Percentiles rank a stretch among this genome's conserved stretches.
Evolutionary conservation across 192 early-diverging fungal genomes (phyloP).

Genomic region (Podila horticola): DNA sequence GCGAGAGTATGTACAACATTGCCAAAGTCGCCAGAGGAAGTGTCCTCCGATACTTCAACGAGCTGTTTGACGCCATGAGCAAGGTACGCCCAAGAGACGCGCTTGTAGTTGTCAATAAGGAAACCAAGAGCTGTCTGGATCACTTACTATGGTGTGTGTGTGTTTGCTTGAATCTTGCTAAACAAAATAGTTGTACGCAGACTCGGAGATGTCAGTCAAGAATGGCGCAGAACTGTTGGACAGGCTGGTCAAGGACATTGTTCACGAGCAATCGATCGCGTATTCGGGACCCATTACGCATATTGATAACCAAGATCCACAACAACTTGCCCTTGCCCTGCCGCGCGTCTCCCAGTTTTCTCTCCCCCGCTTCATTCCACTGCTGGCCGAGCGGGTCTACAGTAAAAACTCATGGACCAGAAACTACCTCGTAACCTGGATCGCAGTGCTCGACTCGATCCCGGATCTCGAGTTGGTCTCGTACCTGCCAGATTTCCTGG

Average conservation of each 20-base stretch:
- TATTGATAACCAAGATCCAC: conserved; percentile 49
- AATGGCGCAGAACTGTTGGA: conserved; percentile 95
- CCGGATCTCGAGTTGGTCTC: conserved; percentile 94
- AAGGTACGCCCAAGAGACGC: conserved; percentile 63
- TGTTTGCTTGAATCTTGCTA: too few relatives aligned
- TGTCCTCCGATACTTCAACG: conserved; percentile 93
- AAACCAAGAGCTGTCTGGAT: too few relatives aligned
- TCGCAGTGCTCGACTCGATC: conserved; percentile 89
- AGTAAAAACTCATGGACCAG: conserved; percentile 90
- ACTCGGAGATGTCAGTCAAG: conserved; percentile 92
- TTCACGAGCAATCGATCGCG: conserved; percentile 87
- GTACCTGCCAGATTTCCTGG: conserved; percentile 93
- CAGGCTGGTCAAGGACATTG: conserved; percentile 96
- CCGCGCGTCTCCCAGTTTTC: conserved; percentile 83
- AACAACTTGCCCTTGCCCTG: conserved; percentile 56
- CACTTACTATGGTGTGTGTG: too few relatives aligned
- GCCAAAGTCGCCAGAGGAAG: conserved; percentile 93
- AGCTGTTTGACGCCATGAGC: conserved; percentile 96
- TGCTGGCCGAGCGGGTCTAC: conserved; percentile 92
- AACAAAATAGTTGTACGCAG: conserved; percentile 76
- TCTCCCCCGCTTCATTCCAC: conserved; percentile 91
- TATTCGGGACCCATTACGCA: conserved; percentile 59
- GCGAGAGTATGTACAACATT: conserved; percentile 98
- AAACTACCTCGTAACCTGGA: conserved; percentile 96
- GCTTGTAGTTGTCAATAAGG: too few relatives aligned